Evolutionary conservation across 495 filamentous ascomycete species (phyloP), one percentile per base, ranked within the genome.

Genomic region (Lasiosphaeriaceae sp.): DNA sequence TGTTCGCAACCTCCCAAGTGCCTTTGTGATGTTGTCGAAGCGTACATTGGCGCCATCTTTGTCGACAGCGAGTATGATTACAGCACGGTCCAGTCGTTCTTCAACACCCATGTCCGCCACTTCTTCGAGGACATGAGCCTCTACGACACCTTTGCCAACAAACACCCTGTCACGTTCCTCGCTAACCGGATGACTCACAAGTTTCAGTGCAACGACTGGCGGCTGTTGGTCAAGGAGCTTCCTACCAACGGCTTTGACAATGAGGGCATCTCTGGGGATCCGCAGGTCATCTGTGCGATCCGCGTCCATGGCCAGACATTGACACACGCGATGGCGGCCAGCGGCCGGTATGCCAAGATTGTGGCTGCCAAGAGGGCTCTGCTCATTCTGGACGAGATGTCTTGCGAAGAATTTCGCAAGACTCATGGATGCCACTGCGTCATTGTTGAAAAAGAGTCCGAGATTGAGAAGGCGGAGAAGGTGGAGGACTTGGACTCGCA

Each of bases 11-110:
- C 93, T 19, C 94, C 94, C 11, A 98, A 95, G 78, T 89, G 83
- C 51, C 80, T 98, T 11, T 82, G 92, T 0, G 94, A 98, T 63
- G 84, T 96, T 56, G 77, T 97, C 3, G 94, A 98, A 74, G 79
- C 94, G 0, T 96, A 92, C 65, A 71, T 97, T 20, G 95, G 90
- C 4, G 93, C 94, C 20, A 77, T 96, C 3, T 98, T 97, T 66
- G 85, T 98, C 19, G 94, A 98, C 71, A 93, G 91, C 4, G 79
- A 81, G 34, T 97, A 92, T 71, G 74, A 93, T 56, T 97, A 85
- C 70, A 60, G 63, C 2, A 74, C 84, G 17, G 85, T 97, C 1
- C 84, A 90, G 59, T 68, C 65, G 3, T 97, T 97, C 73, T 96
- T 96, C 71, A 67, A 84, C 21, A 68, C 58, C 7, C 82, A 90